Conservation (phyloP, 1,284 basidiomycete genomes). For the Sanghuangporus weigelae region DNA sequence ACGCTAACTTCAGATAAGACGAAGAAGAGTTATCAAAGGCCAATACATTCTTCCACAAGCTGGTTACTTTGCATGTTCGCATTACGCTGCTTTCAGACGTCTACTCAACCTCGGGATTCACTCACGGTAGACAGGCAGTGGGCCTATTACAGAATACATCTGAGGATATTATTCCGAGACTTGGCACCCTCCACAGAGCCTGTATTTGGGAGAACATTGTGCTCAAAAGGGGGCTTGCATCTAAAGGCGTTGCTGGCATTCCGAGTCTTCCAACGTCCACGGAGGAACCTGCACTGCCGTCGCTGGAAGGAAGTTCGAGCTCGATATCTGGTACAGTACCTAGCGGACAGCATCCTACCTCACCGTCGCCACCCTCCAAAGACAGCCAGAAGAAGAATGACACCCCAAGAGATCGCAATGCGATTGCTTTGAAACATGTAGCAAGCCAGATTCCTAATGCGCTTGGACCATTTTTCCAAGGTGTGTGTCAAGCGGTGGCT, state of each 20-base stretch:
- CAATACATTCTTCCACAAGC: conserved; percentile 69
- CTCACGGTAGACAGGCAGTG: conserved; percentile 76
- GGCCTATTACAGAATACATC: conserved; percentile 71
- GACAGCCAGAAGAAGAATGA: conserved; percentile 35
- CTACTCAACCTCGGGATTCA: conserved; percentile 80
- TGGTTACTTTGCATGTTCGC: conserved; percentile 78
- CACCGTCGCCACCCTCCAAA: background rate
- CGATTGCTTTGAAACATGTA: conserved; percentile 76
- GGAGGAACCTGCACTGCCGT: conserved; percentile 20
- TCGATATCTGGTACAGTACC: background rate
- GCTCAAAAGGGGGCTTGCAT: conserved; percentile 56
- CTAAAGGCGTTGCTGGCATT: conserved; percentile 46
- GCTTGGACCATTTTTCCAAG: conserved; percentile 85
- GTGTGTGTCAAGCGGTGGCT: conserved; percentile 38
- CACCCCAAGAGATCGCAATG: conserved; percentile 56
- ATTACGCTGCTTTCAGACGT: conserved; percentile 85
- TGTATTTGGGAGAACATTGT: conserved; percentile 84
- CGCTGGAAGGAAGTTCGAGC: conserved; percentile 31
- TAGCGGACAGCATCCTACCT: background rate
- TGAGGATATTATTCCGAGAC: conserved; percentile 62
- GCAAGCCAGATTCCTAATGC: conserved; percentile 76
- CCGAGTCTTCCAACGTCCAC: conserved; percentile 37
- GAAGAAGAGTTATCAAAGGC: conserved; percentile 43
- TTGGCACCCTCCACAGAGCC: conserved; percentile 82
- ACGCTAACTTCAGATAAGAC: conserved; percentile 24